These are phyloP conservation scores for Sporothrix sp. DNA, from an alignment of 2,329 filamentous ascomycete species.

Conservation along the genomic window DNA sequence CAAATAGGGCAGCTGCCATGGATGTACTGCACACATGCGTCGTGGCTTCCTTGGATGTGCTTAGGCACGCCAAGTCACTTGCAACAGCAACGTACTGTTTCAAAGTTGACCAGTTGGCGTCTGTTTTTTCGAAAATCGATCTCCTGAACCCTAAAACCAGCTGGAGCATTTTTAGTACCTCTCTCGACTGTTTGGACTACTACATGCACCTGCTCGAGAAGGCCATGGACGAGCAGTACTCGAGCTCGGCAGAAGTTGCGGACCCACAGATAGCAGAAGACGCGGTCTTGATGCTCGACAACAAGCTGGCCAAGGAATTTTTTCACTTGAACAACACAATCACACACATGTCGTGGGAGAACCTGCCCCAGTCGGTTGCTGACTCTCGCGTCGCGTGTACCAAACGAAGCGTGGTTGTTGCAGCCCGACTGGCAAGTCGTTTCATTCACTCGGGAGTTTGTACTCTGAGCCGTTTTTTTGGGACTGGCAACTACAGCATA, in stretches of 20 bases:
- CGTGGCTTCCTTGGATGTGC: conserved; percentile 40
- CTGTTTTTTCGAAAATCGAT: conserved; percentile 41
- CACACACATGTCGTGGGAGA: conserved; percentile 10
- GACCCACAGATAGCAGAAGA: conserved; percentile 36
- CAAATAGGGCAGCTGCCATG: conserved; percentile 43
- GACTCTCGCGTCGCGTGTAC: conserved; percentile 23
- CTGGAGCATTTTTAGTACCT: conserved; percentile 37
- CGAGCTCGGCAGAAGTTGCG: conserved; percentile 23
- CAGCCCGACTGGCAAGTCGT: conserved; percentile 36
- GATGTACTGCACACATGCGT: conserved; percentile 43
- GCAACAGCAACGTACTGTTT: conserved; percentile 39
- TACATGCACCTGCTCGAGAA: conserved; percentile 37
- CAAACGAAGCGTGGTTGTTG: conserved; percentile 36
- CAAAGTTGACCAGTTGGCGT: conserved; percentile 41
- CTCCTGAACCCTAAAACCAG: conserved; percentile 34
- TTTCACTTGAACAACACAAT: conserved; percentile 33
- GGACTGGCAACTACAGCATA: conserved; percentile 37
- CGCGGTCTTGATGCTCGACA: conserved; percentile 39
- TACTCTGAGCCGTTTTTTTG: conserved; percentile 37
- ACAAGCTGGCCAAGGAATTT: conserved; percentile 36
- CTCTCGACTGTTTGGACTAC: conserved; percentile 37
- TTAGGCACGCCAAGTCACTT: conserved; percentile 37
- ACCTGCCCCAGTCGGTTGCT: neutral
- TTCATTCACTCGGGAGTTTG: conserved; percentile 37
- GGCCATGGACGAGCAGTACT: conserved; percentile 31